Evolutionary conservation across 768 basidiomycete species (phyloP), one percentile per base, ranked within the genome.

Genomic region (Lepiota subincarnata): DNA sequence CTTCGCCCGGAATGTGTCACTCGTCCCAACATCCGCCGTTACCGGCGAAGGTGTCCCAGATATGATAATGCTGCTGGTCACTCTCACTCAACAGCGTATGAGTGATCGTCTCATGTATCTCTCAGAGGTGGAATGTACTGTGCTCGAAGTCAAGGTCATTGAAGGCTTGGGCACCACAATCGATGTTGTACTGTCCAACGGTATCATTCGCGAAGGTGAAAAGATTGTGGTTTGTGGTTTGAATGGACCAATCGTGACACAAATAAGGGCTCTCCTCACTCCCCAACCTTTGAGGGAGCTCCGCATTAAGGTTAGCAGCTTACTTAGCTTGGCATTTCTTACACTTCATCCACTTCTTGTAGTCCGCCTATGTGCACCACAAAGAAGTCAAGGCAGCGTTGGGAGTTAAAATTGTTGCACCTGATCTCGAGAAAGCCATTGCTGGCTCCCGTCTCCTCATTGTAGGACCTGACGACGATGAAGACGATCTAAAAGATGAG

Each of bases 21-120:
- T 99, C 45, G 96, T 99, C 11, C 96, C 97, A 26, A 98, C 96
- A 4, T 98, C 97, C 51, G 97, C 97, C 31, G 85, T 97, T 70
- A 98, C 96, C 3, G 97, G 96, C 52, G 97, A 99, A 72, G 97
- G 97, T 68, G 80, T 99, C 10, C 97, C 97, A 24, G 97, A 98
- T 74, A 96, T 99, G 96, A 93, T 99, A 73, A 92, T 95, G 91
- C 79, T 99, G 22, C 84, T 99, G 65, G 83, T 98, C 72, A 95
- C 97, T 68, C 80, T 98, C 50, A 98, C 96, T 13, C 96, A 98
- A 68, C 89, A 97, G 72, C 84, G 97, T 55, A 97, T 98, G 96
- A 93, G 89, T 68, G 91, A 95, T 68, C 82, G 89, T 39, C 79
- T 99, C 57, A 99, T 98, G 97, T 99, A 98, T 72, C 80, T 98